Base-by-base conservation (phyloP, 805 yeast genomes). In the Komagataella kurtzmanii region DNA sequence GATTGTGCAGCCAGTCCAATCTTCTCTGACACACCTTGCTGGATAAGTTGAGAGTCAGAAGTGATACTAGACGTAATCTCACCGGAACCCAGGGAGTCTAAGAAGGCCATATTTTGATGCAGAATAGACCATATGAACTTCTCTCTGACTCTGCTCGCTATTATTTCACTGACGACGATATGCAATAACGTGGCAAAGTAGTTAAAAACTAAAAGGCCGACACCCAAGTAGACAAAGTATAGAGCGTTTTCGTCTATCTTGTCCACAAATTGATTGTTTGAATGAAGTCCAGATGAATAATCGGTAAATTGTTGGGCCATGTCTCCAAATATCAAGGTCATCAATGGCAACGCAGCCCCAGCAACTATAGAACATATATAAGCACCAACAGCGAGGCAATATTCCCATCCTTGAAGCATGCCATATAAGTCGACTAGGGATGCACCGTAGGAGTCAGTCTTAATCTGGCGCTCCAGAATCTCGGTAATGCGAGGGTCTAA, bases 11-110 rank as follows among this genome's bases (percentile, higher is more conserved):
- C 67, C 46, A 64, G 60, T n/a, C 72, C 71, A 5, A 65, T 59
- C 54, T 70, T 70, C 55, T 70, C 73, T 44, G 70, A 64, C 55
- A 70, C 67, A 40, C 73, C 74, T 45, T 68, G 73, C 54, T 71
- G 74, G 46, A 70, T 63, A 46, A 63, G 55, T 21, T 62, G 61
- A n/a, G 72, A 68, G 49, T 69, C 73, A 19, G 66, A 65, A 45
- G 72, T 64, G 58, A 70, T 70, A 17, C 74, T 66, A 7, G 71
- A 65, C 17, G 74, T 67, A 46, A 70, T 69, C 51, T 67, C 70
- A 14, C 74, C 74, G 18, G 72, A 60, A 14, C 74, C 74, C 14
- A 70, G 58, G 47, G 63, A 61, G 55, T 70, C 74, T 51, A 70
- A 71, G 52, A 63, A 71, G 21, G 68, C 74, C 44, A 70, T 64